Base-by-base conservation (phyloP, 1,139 yeast genomes). In the Pichia sorboxylosa region DNA sequence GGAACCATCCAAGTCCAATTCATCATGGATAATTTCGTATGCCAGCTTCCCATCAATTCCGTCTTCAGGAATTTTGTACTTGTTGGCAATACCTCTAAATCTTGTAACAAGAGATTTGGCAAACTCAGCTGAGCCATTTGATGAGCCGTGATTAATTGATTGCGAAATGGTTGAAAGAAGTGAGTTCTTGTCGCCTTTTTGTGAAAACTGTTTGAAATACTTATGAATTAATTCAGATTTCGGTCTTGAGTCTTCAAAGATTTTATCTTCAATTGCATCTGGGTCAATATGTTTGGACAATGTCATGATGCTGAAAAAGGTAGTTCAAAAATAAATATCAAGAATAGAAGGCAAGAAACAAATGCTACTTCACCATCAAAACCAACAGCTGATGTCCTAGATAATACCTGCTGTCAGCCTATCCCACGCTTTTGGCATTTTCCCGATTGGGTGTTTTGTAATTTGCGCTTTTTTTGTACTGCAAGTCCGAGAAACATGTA, bases 1-100 rank as follows among this genome's bases (percentile, higher is more conserved):
- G 46, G 66, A 73, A 17, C 96, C 96, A 51, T 85, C 96, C 40
- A 85, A 64, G 11, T 76, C 62, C 58, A 85, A 63, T 45, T 81
- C 94, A 48, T 80, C 81, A 41, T 66, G 72, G 41, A 85, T 64
- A 49, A 80, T 59, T 31, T 73, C 66, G 49, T 74, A 77, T 7
- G 83, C 79, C 41, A 64, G 57, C 6, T 59, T 58, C 5, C 69
- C 59, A 7, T 63, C 57, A 33, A 76, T 56, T 1, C 90, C 80
- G 11, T 62, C 46, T 21, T 62, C 53, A 2, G 87, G 87, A 31
- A 84, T 61, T 37, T 59, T 58, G 57, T 65, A 71, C 48, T 69
- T 69, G 29, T 73, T 71, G 9, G 41, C 36, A 52, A 57, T 35
- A 40, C 51, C 48, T 14, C 40, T 32, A 34, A 53, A 43, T 34